phyloP scores from a whole-genome alignment of 805 yeast genomes.

The Candida boidinii region DNA sequence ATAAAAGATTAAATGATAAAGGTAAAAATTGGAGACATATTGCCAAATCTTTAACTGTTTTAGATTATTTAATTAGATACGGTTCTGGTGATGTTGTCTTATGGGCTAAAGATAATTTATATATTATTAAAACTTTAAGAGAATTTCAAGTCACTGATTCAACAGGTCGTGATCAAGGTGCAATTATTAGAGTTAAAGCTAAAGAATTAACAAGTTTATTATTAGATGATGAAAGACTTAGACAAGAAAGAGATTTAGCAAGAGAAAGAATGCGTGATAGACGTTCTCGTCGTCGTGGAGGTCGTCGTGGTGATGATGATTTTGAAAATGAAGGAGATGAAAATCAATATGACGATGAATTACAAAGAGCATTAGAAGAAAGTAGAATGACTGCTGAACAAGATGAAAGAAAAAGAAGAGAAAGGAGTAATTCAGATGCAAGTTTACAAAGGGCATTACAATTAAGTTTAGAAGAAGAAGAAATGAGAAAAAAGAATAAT shows the following conservation, averaged over 20 bases:
- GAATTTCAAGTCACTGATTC: conserved; percentile 84
- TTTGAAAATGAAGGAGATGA: conserved; percentile 17
- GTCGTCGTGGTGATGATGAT: conserved; percentile 21
- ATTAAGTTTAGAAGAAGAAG: conserved; percentile 71
- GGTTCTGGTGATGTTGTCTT: conserved; percentile 86
- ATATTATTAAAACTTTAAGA: conserved; percentile 79
- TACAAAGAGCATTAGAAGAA: conserved; percentile 73
- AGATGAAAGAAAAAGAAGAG: conserved; percentile 53
- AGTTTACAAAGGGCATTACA: conserved; percentile 63
- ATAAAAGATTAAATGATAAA: conserved; percentile 85
- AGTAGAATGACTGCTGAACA: conserved; percentile 78
- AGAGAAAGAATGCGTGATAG: conserved; percentile 18
- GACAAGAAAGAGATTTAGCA: conserved; percentile 51
- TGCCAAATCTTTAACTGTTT: conserved; percentile 81
- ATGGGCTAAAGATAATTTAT: conserved; percentile 87
- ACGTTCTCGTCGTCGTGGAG: conserved; percentile 23
- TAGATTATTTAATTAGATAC: conserved; percentile 76
- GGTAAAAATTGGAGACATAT: conserved; percentile 98
- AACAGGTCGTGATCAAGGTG: conserved; percentile 76
- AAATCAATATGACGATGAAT: conserved; percentile 61
- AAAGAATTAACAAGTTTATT: conserved; percentile 76
- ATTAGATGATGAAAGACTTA: conserved; percentile 73
- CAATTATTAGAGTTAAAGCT: conserved; percentile 81
- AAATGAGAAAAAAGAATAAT: conserved; percentile 41
- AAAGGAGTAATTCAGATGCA: conserved; percentile 41